Percentiles rank a stretch among this genome's conserved stretches.
Evolutionary conservation across 345 rosid genomes (phyloP).

Genomic region (Streptanthus diversifolius): DNA sequence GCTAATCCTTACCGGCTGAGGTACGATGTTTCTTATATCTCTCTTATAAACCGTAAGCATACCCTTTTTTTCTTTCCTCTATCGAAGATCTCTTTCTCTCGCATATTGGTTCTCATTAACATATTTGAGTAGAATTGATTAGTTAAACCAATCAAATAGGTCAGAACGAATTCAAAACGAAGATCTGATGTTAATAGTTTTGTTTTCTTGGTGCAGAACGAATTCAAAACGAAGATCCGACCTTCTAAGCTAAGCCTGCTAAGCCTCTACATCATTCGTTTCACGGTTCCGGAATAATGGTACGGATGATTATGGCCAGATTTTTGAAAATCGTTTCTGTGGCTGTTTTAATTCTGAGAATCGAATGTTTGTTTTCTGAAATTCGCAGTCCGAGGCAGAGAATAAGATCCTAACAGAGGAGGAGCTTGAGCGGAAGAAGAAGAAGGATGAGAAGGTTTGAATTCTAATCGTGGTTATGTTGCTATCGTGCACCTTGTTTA

Average conservation of each 20-base stretch:
- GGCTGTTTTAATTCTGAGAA: not conserved
- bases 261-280: constrained; percentile 18
- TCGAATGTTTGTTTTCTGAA: not conserved
- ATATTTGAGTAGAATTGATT: not conserved
- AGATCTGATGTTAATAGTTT: not conserved
- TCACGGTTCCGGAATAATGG: constrained; percentile 32
- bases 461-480: not conserved
- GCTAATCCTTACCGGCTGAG: constrained; percentile 15
- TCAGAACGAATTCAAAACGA: not conserved
- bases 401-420: constrained; percentile 54
- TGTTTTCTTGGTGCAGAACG: not conserved
- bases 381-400: constrained; percentile 51
- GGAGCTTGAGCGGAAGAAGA: constrained; percentile 85
- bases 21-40: constrained; percentile 12
- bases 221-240: no score
- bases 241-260: no score
- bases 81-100: not conserved
- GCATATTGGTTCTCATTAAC: not conserved
- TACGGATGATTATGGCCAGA: not conserved
- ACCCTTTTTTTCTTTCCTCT: not conserved
- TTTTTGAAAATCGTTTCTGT: not conserved
- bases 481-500: not conserved
- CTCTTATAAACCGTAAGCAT: not conserved
- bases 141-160: constrained; percentile 10
- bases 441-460: constrained; percentile 80